Evolutionary conservation across 495 filamentous ascomycete genomes (phyloP), one percentile per base, ranked within the genome.

Genomic region (Xylaria intraflava): DNA sequence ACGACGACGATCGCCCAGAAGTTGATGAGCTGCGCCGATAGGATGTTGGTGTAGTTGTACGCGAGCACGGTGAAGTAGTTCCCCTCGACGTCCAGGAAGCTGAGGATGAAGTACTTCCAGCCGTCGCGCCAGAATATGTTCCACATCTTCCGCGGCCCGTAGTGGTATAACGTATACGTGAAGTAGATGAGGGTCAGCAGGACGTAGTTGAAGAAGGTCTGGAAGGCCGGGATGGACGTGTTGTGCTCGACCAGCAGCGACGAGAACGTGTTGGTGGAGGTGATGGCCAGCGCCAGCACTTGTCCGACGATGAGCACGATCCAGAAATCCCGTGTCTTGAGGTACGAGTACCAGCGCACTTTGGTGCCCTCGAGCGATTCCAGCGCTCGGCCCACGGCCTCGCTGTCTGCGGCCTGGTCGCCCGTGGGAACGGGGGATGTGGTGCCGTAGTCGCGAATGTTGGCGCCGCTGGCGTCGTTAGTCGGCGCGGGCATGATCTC

Each of bases 1-100:
- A 98, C 93, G 51, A 93, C 83, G 17, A 92, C 88, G 55, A 98
- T 98, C 59, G 91, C 86, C 92, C 93, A 98, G 79, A 98, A 97
- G 77, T 95, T 95, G 71, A 98, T 90, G 29, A 98, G 78, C 72
- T 96, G 91, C 8, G 88, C 90, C 47, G 88, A 93, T 27, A 93
- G 81, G 66, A 91, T 86, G 63, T 84, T 93, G 44, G 90, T 94
- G 71, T 96, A 94, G 24, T 87, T 79, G 75, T 96, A 97, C 35
- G 90, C 93, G 22, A 96, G 80, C 41, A 98, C 93, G 57, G 87
- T 86, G 69, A 97, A 96, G 76, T 96, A 98, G 72, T 98, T 98
- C 39, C 93, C 93, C 72, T 96, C 81, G 42, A 97, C 93, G 62
- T 98, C 93, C 38, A 90, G 79, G 73, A 96, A 95, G 26, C 85